Evolutionary conservation across 1,284 basidiomycete genomes (phyloP), one percentile per base, ranked within the genome.

Genomic region (Polyporus tsugae): DNA sequence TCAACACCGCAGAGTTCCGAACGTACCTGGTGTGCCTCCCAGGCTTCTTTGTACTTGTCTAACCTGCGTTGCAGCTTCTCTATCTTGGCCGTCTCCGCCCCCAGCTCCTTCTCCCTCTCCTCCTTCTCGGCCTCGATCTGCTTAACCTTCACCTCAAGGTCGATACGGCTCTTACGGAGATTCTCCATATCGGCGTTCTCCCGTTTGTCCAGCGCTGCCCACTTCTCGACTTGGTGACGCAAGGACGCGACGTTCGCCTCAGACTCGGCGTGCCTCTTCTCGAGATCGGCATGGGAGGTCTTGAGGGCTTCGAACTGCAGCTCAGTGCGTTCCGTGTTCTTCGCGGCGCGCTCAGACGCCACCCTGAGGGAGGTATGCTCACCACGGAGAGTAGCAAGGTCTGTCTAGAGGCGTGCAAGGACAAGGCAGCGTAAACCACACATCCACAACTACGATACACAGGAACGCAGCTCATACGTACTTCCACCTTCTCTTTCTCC

Each of bases 121-220:
- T 83, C 83, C 41, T 79, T 76, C 58, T 84, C 82, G 25, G 78
- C 77, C 71, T 85, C 82, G 5, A 89, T 77, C 52, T 87, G 84
- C 63, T 82, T 80, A 15, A 88, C 80, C 65, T 87, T 80, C 2
- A 86, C 79, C 68, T 93, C 89, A 15, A 92, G 80, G 46, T 88
- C 85, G 15, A 85, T 80, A 19, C 85, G 85, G 64, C 82, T 80
- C 75, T 88, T 89, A 57, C 89, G 84, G 67, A 85, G 78, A 3
- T 80, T 77, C 65, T 89, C 91, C 10, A 84, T 81, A 60, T 91
- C 88, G 13, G 82, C 84, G 19, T 84, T 88, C 62, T 88, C 90
- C 65, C 87, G 88, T 36, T 81, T 88, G 74, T 93, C 92, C 15
- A 92, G 77, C 35, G 79, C 84, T 73, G 90, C 83, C 90, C 90